A percentile compares a stretch with the other conserved stretches of the same genome.
Conservation (phyloP, 106 monocot species). For the Dendrobium nobile region DNA sequence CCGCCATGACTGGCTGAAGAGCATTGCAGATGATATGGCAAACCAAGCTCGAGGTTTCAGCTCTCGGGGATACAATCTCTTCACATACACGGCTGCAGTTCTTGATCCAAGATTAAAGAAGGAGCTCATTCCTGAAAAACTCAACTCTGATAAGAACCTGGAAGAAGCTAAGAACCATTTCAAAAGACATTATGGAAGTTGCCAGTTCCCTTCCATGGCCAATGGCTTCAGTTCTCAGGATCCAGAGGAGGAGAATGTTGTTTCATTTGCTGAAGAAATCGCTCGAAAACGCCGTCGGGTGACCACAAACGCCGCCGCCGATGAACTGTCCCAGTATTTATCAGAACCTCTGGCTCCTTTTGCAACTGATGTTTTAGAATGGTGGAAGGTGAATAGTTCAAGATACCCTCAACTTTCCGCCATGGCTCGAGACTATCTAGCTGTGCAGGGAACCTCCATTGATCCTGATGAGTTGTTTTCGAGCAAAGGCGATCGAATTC, state of each 20-base stretch:
- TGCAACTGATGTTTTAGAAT: conserved; percentile 58
- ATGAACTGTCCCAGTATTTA: conserved; percentile 80
- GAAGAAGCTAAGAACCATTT: conserved; percentile 79
- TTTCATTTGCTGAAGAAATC: conserved; percentile 90
- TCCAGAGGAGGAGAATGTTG: conserved; percentile 29
- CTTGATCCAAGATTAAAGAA: conserved; percentile 88
- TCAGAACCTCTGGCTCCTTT: conserved; percentile 63
- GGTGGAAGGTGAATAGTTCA: conserved; percentile 73
- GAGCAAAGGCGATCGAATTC: conserved; percentile 40
- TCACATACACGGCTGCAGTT: conserved; percentile 68
- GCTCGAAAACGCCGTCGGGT: conserved; percentile 64
- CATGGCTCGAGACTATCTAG: conserved; percentile 82
- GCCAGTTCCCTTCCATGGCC: conserved; percentile 15
- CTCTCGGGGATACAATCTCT: conserved; percentile 47
- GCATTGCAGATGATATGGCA: conserved; percentile 63
- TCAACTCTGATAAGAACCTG: conserved; percentile 68
- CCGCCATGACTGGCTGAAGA: conserved; percentile 74
- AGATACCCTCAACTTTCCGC: conserved; percentile 74
- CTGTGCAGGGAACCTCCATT: conserved; percentile 64
- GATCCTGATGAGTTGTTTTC: conserved; percentile 78
- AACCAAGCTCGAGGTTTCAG: conserved; percentile 25
- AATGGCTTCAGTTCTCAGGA: background rate
- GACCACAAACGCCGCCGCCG: conserved; percentile 27
- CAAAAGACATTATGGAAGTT: conserved; percentile 37
- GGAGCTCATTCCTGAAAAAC: conserved; percentile 68